Evolutionary conservation across 78 protist genomes (phyloP).

Genomic region (Dictyostelium capitatum): DNA sequence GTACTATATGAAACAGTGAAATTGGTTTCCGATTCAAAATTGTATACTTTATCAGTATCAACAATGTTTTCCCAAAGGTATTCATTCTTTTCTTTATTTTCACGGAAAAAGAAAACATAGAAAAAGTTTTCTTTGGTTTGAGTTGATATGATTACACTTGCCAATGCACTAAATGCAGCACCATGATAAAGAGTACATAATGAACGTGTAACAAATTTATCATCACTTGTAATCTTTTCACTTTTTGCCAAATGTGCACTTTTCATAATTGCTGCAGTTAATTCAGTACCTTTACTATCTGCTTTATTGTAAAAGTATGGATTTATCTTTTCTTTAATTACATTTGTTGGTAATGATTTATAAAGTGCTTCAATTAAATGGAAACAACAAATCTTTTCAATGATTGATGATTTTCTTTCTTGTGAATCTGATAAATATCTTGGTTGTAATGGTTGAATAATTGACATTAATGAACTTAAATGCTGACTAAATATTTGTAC

Average conservation of each 20-base stretch:
- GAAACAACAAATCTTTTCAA: slow-evolving; percentile 80
- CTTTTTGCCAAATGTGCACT: slow-evolving; percentile 81
- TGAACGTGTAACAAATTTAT: slow-evolving; percentile 42
- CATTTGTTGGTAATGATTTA: slow-evolving; percentile 15
- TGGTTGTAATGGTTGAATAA: slow-evolving; percentile 68
- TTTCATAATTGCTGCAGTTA: slow-evolving; percentile 78
- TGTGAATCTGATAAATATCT: slow-evolving; percentile 15
- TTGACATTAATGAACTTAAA: slow-evolving; percentile 39
- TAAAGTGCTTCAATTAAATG: slow-evolving; percentile 56
- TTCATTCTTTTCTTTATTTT: slow-evolving; percentile 82
- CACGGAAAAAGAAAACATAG: slow-evolving; percentile 81
- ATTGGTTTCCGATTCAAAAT: slow-evolving; percentile 85
- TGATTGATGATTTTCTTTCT: slow-evolving; percentile 49
- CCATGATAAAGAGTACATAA: slow-evolving; percentile 60
- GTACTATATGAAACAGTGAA: slow-evolving; percentile 9
- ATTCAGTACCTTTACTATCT: slow-evolving; percentile 82
- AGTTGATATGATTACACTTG: slow-evolving; percentile 74
- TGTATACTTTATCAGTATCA: slow-evolving; percentile 36
- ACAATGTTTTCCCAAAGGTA: slow-evolving; percentile 87
- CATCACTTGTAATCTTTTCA: slow-evolving; percentile 57
- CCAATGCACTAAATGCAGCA: slow-evolving; percentile 83
- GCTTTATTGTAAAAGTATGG: slow-evolving; percentile 49
- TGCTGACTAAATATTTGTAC: slow-evolving; percentile 46
- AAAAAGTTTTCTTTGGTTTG: slow-evolving; percentile 81
- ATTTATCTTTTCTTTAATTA: slow-evolving; percentile 67